phyloP scores from a whole-genome alignment of 192 early-diverging fungal species.

The Rhizoclosmatium sp. region DNA sequence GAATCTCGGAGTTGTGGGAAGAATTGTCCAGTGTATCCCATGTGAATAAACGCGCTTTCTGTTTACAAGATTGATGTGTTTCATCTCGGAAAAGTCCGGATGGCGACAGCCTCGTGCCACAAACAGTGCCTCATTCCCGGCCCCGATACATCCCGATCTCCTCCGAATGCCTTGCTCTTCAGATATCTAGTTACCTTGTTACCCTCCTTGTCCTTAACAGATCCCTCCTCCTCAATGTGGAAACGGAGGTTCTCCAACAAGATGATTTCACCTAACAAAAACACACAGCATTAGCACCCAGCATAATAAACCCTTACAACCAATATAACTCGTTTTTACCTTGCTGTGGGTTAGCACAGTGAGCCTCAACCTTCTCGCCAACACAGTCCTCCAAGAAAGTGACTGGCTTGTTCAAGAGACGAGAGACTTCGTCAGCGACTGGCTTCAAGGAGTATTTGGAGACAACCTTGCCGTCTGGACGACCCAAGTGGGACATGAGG shows the following conservation, averaged over 20 bases:
- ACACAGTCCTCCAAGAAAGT: constrained; percentile 95
- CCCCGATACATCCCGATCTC: background rate
- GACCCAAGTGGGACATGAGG: constrained; percentile 96
- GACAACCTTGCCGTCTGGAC: constrained; percentile 90
- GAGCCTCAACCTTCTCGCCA: constrained; percentile 83
- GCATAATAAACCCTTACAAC: background rate
- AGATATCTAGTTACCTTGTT: constrained; percentile 65
- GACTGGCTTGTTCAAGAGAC: constrained; percentile 81
- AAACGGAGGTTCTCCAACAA: constrained; percentile 97
- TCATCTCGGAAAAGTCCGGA: background rate
- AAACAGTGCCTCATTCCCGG: background rate
- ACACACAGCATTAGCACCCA: constrained; percentile 15
- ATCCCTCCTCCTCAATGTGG: constrained; percentile 98
- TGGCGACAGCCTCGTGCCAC: background rate
- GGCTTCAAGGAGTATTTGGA: constrained; percentile 93
- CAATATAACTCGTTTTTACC: constrained; percentile 36
- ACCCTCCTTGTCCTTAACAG: constrained; percentile 86
- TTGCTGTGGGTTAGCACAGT: constrained; percentile 68
- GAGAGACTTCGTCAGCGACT: constrained; percentile 82
- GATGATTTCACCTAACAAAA: constrained; percentile 76
- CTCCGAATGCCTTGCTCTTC: background rate
- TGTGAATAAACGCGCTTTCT: too few relatives aligned
- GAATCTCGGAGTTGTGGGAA: background rate
- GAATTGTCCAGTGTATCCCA: background rate
- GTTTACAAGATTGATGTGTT: too few relatives aligned